Conservation (phyloP, 257 asterid species). For the Capsicum pubescens region DNA sequence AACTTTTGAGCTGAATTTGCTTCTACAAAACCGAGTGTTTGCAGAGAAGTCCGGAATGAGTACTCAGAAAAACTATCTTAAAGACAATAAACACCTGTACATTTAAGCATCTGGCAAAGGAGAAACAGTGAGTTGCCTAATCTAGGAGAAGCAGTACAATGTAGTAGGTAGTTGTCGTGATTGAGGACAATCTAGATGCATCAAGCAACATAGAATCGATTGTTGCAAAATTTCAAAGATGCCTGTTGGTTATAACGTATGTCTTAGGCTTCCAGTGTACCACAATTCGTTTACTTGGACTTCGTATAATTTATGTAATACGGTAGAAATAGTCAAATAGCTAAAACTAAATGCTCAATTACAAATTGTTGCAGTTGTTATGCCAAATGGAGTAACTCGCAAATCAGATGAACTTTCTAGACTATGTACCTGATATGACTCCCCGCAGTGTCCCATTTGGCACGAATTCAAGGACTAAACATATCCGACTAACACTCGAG, state of each 20-base stretch:
- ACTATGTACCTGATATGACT: slow-evolving; percentile 59
- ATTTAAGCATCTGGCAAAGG: neutral
- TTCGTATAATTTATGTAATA: neutral
- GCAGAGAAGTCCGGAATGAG: neutral
- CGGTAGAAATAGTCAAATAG: neutral
- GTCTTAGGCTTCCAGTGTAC: neutral
- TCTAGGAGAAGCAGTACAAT: slow-evolving; percentile 22
- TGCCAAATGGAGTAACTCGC: neutral
- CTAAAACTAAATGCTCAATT: neutral
- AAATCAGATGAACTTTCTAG: slow-evolving; percentile 11
- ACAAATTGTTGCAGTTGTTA: neutral
- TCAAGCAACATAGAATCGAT: neutral
- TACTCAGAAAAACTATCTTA: neutral
- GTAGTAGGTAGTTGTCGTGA: neutral
- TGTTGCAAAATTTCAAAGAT: slow-evolving; percentile 12
- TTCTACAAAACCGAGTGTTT: slow-evolving; percentile 41
- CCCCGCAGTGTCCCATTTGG: slow-evolving; percentile 67
- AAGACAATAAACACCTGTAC: neutral
- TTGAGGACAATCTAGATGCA: neutral
- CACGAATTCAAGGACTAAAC: slow-evolving; percentile 67
- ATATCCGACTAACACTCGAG: slow-evolving; percentile 58
- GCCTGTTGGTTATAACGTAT: neutral
- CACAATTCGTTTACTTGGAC: neutral
- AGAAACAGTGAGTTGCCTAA: neutral
- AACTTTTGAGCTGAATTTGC: slow-evolving; percentile 50